Percentiles rank a stretch among this genome's conserved stretches.
phyloP scores from a whole-genome alignment of 306 rosid genomes.

The Lotus japonicus region DNA sequence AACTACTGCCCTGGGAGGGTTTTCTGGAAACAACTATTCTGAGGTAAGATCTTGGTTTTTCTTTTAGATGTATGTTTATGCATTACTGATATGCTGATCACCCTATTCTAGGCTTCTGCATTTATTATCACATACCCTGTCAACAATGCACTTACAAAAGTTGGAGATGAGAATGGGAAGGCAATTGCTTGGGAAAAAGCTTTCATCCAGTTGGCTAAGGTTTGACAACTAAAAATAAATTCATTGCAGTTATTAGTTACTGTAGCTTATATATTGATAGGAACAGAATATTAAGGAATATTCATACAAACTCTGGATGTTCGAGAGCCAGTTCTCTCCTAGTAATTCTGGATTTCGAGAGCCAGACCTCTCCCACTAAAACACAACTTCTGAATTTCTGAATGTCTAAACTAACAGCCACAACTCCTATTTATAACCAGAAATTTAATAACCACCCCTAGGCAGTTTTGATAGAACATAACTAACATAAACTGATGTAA shows the following conservation, averaged over 20 bases:
- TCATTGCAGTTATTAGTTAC: slow-evolving; percentile 13
- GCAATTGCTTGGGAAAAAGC: slow-evolving; percentile 89
- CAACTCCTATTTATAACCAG: too few relatives aligned
- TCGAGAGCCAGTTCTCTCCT: too few relatives aligned
- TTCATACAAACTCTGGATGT: too few relatives aligned
- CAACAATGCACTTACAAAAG: slow-evolving; percentile 65
- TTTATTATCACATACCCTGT: slow-evolving; percentile 87
- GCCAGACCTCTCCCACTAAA: too few relatives aligned
- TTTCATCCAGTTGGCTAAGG: slow-evolving; percentile 81
- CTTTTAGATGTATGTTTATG: slow-evolving; percentile 9
- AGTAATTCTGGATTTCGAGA: too few relatives aligned
- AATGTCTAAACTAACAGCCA: too few relatives aligned
- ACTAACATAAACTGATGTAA: too few relatives aligned
- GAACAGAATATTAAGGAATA: too few relatives aligned
- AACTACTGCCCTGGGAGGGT: slow-evolving; percentile 88
- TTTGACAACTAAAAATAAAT: slow-evolving; percentile 30
- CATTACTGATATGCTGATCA: slow-evolving; percentile 23
- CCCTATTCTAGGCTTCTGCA: slow-evolving; percentile 79
- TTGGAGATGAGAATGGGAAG: slow-evolving; percentile 75
- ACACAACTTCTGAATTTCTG: too few relatives aligned
- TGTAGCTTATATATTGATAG: too few relatives aligned
- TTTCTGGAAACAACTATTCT: slow-evolving; percentile 75
- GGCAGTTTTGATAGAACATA: too few relatives aligned
- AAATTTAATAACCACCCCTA: too few relatives aligned
- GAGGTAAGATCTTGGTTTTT: slow-evolving; percentile 51